Evolutionary conservation across 2,329 filamentous ascomycete species (phyloP), one percentile per base, ranked within the genome.

Genomic region (Chrysoporthe deuterocubensis): DNA sequence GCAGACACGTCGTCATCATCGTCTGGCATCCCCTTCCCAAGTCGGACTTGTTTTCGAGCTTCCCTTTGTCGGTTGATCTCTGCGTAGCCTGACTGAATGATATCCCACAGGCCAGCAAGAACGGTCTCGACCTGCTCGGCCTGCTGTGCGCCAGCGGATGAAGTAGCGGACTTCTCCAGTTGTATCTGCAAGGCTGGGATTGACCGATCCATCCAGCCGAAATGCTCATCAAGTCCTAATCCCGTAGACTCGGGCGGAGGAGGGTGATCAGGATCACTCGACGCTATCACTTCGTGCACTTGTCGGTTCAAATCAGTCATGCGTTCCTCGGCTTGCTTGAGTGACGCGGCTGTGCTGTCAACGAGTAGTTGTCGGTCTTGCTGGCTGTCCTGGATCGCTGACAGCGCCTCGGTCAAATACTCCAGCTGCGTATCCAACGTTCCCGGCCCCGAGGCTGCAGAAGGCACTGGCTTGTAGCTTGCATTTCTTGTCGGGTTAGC

Each of bases 341-440:
- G 71, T 1, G 72, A 67, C 4, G 72, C 71, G 34, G 71, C 71
- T 11, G 74, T 69, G 16, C 67, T 66, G 8, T 71, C 72, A 11
- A 73, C 67, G 4, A 67, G 61, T 2, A 69, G 64, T 62, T 75
- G 71, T 67, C 83, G 79, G 62, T 83, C 80, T 40, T 56, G 44
- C 73, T 89, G 85, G 71, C 89, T 87, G 18, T 86, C 82, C 48
- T 84, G 82, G 13, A 94, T 85, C 9, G 84, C 83, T 42, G 83
- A 80, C 43, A 96, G 79, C 1, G 88, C 87, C 72, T 86, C 86
- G 68, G 92, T 89, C 3, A 96, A 82, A 73, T 93, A 94, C 52
- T 90, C 87, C 26, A 96, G 78, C 74, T 94, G 90, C 50, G 75
- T 81, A 40, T 78, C 77, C 32, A 90, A 76, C 66, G 83, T 78